Conservation (phyloP, 495 filamentous ascomycete genomes). For the Friedmanniomyces simplex region DNA sequence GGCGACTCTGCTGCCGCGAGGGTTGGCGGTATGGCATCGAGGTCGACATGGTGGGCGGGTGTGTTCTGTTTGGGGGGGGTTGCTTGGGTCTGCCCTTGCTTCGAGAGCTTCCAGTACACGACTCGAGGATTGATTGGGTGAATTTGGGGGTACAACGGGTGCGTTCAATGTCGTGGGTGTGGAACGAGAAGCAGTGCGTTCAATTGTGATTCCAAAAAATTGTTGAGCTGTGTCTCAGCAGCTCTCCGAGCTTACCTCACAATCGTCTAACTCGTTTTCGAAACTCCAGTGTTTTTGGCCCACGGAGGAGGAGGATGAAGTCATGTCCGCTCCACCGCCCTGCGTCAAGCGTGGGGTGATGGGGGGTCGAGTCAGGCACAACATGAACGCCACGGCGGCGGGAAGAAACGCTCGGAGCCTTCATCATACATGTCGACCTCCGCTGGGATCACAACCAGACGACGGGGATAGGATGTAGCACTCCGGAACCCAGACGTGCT, state of each 20-base stretch:
- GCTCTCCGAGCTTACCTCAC: neutral
- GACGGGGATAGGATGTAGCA: no score
- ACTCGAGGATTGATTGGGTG: no score
- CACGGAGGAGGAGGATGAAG: neutral
- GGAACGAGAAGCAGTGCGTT: neutral
- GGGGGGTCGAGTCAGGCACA: neutral
- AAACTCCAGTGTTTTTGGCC: neutral
- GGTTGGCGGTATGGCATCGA: constrained; percentile 14
- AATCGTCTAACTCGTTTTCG: neutral
- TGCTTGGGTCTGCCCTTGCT: neutral
- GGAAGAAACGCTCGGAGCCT: neutral
- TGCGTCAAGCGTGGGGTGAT: neutral
- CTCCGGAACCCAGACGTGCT: no score
- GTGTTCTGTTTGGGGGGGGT: neutral
- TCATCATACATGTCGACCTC: no score
- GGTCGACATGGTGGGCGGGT: constrained; percentile 3
- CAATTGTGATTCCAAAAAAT: neutral
- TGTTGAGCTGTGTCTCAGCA: neutral
- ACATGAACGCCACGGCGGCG: neutral
- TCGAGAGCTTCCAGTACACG: neutral
- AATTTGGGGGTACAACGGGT: neutral
- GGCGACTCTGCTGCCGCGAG: constrained; percentile 36
- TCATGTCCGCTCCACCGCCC: neutral
- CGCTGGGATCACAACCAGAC: no score
- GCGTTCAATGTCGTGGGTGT: neutral